These are phyloP conservation scores for Grigorovia humatica DNA, from an alignment of 805 yeast genomes.

Conservation along the genomic window DNA sequence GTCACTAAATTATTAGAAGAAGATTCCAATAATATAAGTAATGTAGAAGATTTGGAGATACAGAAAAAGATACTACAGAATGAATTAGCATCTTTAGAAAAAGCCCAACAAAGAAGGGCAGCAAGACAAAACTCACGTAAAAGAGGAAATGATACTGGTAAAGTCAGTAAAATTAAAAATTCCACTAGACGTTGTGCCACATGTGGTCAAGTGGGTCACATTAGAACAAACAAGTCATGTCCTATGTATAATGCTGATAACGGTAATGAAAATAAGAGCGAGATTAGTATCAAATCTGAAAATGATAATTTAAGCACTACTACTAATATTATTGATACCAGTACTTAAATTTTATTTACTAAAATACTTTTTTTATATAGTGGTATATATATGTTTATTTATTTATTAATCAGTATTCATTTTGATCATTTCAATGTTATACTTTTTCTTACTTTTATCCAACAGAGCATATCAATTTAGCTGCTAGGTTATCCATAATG, in stretches of 20 bases:
- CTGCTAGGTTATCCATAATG: too few species aligned
- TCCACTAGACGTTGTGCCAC: constrained; percentile 78
- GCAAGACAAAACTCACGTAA: constrained; percentile 46
- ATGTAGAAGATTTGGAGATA: constrained; percentile 71
- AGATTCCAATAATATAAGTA: constrained; percentile 35
- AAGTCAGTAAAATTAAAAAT: constrained; percentile 24
- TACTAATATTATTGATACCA: neutral
- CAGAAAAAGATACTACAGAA: constrained; percentile 70
- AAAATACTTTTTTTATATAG: too few species aligned
- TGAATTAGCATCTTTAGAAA: constrained; percentile 72
- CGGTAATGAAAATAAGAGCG: neutral
- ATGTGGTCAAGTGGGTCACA: constrained; percentile 94
- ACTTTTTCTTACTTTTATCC: too few species aligned
- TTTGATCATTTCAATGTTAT: neutral
- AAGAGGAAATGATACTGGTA: constrained; percentile 16
- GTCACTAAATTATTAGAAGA: constrained; percentile 33
- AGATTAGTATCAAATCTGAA: neutral
- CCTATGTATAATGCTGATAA: constrained; percentile 55
- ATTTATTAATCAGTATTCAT: too few species aligned
- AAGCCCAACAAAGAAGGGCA: constrained; percentile 56
- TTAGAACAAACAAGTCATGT: constrained; percentile 78
- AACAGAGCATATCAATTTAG: too few species aligned
- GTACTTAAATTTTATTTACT: neutral
- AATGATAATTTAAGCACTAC: neutral
- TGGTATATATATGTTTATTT: too few species aligned